A percentile compares a stretch with the other conserved stretches of the same genome.
Conservation (phyloP, 1,284 basidiomycete genomes). For the Termitomyces sp. region DNA sequence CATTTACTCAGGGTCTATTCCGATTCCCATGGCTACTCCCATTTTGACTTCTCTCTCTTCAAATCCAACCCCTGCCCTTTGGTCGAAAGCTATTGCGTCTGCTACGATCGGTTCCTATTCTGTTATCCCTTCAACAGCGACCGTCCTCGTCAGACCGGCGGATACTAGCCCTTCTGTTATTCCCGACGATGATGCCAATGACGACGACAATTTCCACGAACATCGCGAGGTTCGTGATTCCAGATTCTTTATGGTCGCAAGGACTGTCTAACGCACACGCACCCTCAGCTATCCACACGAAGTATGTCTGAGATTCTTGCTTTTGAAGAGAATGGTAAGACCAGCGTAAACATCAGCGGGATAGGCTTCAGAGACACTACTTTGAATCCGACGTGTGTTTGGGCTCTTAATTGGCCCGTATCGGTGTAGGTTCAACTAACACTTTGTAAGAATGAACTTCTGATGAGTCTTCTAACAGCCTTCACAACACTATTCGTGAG, state of each 20-base stretch:
- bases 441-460: background rate
- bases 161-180: conserved; percentile 7
- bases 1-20: conserved; percentile 2
- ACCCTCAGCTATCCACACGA: conserved; percentile 16
- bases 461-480: conserved; percentile 31
- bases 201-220: conserved; percentile 16
- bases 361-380: conserved; percentile 29
- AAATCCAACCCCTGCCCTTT: conserved; percentile 6
- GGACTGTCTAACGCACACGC: background rate
- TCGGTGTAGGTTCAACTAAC: conserved; percentile 40
- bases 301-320: conserved; percentile 21
- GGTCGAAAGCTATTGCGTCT: conserved; percentile 4
- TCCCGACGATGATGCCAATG: conserved; percentile 10
- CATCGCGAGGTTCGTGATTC: conserved; percentile 14
- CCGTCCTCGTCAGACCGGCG: conserved; percentile 14
- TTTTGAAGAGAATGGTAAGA: conserved; percentile 28
- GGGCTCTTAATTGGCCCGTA: conserved; percentile 62
- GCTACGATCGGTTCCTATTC: conserved; percentile 4
- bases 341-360: conserved; percentile 41
- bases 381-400: conserved; percentile 45
- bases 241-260: background rate
- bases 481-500: conserved; percentile 69
- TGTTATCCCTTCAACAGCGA: conserved; percentile 10
- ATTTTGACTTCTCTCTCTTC: conserved; percentile 6
- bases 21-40: background rate